These are phyloP conservation scores for Claviceps sorghi DNA, from an alignment of 2,329 filamentous ascomycete genomes.

Conservation along the genomic window DNA sequence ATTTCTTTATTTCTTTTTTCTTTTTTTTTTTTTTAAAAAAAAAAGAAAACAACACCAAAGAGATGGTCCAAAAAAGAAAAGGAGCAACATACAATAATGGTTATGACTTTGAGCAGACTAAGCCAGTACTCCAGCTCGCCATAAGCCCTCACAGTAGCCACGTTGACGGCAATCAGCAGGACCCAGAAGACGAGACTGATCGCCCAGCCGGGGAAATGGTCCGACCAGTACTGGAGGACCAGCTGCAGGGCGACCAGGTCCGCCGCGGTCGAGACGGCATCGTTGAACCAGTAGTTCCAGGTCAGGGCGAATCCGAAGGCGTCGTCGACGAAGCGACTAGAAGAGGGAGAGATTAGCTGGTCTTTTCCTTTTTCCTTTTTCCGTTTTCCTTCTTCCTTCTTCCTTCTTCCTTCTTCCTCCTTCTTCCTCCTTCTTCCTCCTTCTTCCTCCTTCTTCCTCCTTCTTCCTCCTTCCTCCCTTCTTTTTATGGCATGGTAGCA, in stretches of 20 bases:
- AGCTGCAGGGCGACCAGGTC: slow-evolving; percentile 41
- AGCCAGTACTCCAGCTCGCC: slow-evolving; percentile 40
- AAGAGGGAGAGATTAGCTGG: background rate
- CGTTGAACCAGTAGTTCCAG: slow-evolving; percentile 53
- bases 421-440: background rate
- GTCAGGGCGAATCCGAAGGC: slow-evolving; percentile 39
- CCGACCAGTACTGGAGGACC: slow-evolving; percentile 46
- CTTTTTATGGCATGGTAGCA: too few relatives aligned
- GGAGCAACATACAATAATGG: slow-evolving; percentile 26
- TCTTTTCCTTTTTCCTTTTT: background rate
- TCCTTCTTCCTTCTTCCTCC: background rate
- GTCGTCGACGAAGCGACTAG: slow-evolving; percentile 35
- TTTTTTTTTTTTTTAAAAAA: too few relatives aligned
- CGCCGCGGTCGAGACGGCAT: slow-evolving; percentile 37
- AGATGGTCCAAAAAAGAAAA: background rate
- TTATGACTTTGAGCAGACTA: slow-evolving; percentile 37
- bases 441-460: too few relatives aligned
- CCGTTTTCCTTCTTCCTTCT: background rate
- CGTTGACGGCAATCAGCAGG: slow-evolving; percentile 30
- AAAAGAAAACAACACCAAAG: background rate
- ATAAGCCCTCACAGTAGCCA: slow-evolving; percentile 21
- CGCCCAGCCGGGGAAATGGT: slow-evolving; percentile 48
- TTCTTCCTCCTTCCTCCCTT: too few relatives aligned
- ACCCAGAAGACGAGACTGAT: slow-evolving; percentile 47
- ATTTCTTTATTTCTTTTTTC: background rate